Conservation (phyloP, 2,329 filamentous ascomycete genomes). For the Ophiocordyceps camponoti-floridani region DNA sequence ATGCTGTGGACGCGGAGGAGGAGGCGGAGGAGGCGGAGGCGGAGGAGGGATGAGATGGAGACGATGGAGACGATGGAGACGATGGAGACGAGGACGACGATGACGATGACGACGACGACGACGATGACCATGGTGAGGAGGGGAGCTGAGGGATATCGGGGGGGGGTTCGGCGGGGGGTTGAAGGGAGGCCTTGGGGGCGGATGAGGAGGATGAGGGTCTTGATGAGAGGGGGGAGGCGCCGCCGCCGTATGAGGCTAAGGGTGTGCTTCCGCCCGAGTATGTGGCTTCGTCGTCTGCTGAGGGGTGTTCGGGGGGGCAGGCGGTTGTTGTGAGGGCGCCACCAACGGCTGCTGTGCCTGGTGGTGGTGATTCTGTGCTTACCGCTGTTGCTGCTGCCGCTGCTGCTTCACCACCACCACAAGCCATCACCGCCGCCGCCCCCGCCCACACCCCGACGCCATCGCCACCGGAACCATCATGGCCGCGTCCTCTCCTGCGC, state of each 20-base stretch:
- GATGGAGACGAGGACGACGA: background rate
- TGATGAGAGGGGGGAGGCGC: constrained; percentile 45
- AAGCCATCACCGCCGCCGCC: background rate
- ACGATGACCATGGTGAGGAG: background rate
- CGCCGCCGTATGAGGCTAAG: constrained; percentile 38
- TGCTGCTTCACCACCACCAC: no score
- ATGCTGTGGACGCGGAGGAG: constrained; percentile 4
- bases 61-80: background rate
- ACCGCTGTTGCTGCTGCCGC: background rate
- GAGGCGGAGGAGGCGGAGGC: no score
- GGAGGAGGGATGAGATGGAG: no score
- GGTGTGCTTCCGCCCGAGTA: constrained; percentile 8
- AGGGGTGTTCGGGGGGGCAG: no score
- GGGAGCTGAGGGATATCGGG: background rate
- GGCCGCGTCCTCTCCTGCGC: no score
- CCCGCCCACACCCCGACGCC: background rate
- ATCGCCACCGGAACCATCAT: background rate
- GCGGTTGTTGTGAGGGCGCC: no score
- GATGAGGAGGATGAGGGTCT: constrained; percentile 28
- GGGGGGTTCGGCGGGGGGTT: background rate
- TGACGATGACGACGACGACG: background rate
- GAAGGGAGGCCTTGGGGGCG: no score
- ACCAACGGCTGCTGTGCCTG: no score
- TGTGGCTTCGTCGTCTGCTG: constrained; percentile 1
- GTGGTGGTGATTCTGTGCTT: background rate